Evolutionary conservation across 192 early-diverging fungal genomes (phyloP).

Genomic region (Coemansia sp.): DNA sequence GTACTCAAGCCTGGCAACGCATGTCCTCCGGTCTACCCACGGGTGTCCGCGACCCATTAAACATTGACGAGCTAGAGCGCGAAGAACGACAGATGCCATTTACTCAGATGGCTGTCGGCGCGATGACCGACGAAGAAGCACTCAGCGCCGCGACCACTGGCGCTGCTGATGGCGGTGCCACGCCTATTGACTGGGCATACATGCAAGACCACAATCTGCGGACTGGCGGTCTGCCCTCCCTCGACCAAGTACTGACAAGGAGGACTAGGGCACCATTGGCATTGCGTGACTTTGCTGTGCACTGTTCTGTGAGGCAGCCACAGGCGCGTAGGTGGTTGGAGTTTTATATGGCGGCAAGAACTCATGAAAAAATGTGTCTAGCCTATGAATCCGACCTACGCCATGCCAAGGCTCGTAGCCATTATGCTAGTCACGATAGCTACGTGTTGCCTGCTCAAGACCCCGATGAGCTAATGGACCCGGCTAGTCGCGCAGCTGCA

Average conservation of each 20-base stretch:
- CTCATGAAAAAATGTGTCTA: constrained; percentile 57
- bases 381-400: constrained; percentile 56
- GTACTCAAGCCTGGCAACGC: constrained; percentile 43
- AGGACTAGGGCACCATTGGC: constrained; percentile 51
- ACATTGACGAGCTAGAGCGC: constrained; percentile 57
- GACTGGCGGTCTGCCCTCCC: constrained; percentile 54
- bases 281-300: constrained; percentile 56
- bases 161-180: neutral
- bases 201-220: constrained; percentile 60
- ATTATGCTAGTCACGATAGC: constrained; percentile 41
- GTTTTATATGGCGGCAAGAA: constrained; percentile 58
- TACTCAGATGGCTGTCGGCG: constrained; percentile 45
- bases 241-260: constrained; percentile 57
- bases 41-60: constrained; percentile 53
- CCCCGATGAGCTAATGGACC: constrained; percentile 1
- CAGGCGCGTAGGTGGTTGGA: constrained; percentile 58
- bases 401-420: constrained; percentile 55
- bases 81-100: constrained; percentile 55
- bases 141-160: neutral
- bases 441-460: constrained; percentile 3
- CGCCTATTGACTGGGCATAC: constrained; percentile 53
- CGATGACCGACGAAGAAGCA: constrained; percentile 19
- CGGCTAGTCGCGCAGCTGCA: constrained; percentile 30
- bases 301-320: constrained; percentile 57
- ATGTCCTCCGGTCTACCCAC: constrained; percentile 45